Evolutionary conservation across 306 rosid species (phyloP).

Genomic region (Herpetospermum pedunculosum): DNA sequence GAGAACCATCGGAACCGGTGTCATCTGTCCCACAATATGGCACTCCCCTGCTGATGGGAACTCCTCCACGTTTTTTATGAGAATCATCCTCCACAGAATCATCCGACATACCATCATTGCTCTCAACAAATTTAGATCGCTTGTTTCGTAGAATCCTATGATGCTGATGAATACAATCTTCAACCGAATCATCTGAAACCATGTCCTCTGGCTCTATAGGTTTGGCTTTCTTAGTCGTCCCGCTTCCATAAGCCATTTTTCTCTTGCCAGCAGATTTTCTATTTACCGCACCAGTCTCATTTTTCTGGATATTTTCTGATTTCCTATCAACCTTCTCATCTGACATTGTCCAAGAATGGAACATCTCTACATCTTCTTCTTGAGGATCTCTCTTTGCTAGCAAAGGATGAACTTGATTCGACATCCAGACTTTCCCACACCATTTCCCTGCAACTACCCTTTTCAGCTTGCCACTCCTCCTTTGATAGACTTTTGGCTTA

Average conservation of each 20-base stretch:
- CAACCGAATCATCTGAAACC: constrained; percentile 23
- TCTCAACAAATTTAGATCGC: constrained; percentile 17
- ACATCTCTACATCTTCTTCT: constrained; percentile 32
- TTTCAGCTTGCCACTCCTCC: constrained; percentile 62
- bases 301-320: constrained; percentile 28
- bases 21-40: constrained; percentile 13
- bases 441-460: constrained; percentile 91
- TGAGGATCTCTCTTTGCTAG: constrained; percentile 52
- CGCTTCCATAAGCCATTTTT: constrained; percentile 33
- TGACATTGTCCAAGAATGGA: constrained; percentile 32
- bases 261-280: constrained; percentile 65
- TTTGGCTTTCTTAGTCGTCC: constrained; percentile 40
- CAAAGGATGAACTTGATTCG: constrained; percentile 84
- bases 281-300: constrained; percentile 17
- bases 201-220: constrained; percentile 22
- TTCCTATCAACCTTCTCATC: constrained; percentile 46
- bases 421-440: constrained; percentile 99
- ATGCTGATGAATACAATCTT: constrained; percentile 19
- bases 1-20: constrained; percentile 23
- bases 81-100: constrained; percentile 27
- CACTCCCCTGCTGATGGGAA: constrained; percentile 7
- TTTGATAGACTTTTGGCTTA: constrained; percentile 50
- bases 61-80: constrained; percentile 13
- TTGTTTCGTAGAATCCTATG: constrained; percentile 20
- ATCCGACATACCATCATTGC: constrained; percentile 21